Base-by-base conservation (phyloP, 2,329 filamentous ascomycete genomes). In the Graphilbum fragrans region DNA sequence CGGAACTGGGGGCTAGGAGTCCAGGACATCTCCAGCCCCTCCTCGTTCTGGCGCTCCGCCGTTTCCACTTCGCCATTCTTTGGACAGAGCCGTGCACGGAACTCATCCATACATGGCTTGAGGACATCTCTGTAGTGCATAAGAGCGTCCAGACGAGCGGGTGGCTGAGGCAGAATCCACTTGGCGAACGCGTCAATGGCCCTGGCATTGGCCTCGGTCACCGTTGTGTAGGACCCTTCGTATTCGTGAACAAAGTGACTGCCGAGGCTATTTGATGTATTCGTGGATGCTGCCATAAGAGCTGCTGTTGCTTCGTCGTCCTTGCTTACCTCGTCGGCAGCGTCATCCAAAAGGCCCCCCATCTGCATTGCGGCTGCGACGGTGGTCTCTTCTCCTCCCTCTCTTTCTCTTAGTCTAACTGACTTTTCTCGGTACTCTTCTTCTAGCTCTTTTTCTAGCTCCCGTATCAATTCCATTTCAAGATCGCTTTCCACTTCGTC, bases 191-290 rank as follows among this genome's bases (percentile, higher is more conserved):
- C 40, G 4, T 41, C 35, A 1, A 48, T 16, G 4, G 47, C 47
- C 3, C 36, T 38, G 6, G 12, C 21, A 16, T 48, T 47, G 18
- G 47, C 49, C 8, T 23, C 35, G 1, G 25, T 38, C 6, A 45
- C 17, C 0, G 43, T 48, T 3, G 44, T 48, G 23, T 37, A 50
- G 4, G 45, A 44, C 4, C 45, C 45, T 9, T 47, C 43, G 33
- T 27, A 38, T 3, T 32, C 21, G 8, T 31, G 20, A 7, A 23
- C n/a, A 17, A 45, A 43, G 25, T 42, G 42, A 3, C 23, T 20
- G 14, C 21, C 22, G 21, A 21, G 38, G 16, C 31, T 35, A 17
- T 6, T 9, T 31, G 21, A 5, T 25, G 18, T 23, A 8, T 17
- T 14, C 27, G 23, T 20, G 8, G 7, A 4, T 20, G 25, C n/a